Base-by-base conservation (phyloP, 2,329 filamentous ascomycete species). In the Septoria petroselini region DNA sequence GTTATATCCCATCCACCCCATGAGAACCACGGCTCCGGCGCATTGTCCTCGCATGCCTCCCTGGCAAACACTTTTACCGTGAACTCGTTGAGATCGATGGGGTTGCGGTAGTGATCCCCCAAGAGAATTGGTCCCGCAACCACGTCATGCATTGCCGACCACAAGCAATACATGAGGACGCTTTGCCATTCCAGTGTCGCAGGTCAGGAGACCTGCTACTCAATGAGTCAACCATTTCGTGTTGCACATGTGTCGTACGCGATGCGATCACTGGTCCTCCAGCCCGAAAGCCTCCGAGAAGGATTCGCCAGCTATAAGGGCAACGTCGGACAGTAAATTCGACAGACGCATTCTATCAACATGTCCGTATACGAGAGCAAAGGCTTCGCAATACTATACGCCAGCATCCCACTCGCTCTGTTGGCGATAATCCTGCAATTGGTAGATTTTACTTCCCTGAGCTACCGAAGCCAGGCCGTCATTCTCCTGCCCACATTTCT, bases 321-420 rank as follows among this genome's bases (percentile, higher is more conserved):
- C 23, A 27, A 27, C 9, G 9, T 5, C 23, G 5, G 9, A 27
- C 23, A 27, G 23, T 27, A 27, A 27, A 9, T n/a, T 27, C 23
- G 9, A 27, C 23, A 27, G 5, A 9, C 17, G 11, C 41, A 29
- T 29, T n/a, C 14, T 3, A 45, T 19, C 15, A 21, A 19, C 4
- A 47, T 48, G 44, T 48, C 44, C 5, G 33, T 40, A 2, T 33
- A 39, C 35, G 37, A 48, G 27, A 40, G 44, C 5, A 48, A 40
- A 33, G 44, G 15, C 7, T 40, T 41, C 27, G 35, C 35, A 2
- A 30, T 41, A 7, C 12, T 40, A 7, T 40, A 40, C 18, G 44
- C 44, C 2, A 39, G 37, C 18, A 14, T 33, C 23, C 27, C 27
- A 6, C 44, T 35, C 21, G 14, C n/a, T 4, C n/a, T 45, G 12